Percentiles rank a stretch among this genome's conserved stretches.
Evolutionary conservation across 2,329 filamentous ascomycete species (phyloP).

Genomic region (Fusarium veterinarium): DNA sequence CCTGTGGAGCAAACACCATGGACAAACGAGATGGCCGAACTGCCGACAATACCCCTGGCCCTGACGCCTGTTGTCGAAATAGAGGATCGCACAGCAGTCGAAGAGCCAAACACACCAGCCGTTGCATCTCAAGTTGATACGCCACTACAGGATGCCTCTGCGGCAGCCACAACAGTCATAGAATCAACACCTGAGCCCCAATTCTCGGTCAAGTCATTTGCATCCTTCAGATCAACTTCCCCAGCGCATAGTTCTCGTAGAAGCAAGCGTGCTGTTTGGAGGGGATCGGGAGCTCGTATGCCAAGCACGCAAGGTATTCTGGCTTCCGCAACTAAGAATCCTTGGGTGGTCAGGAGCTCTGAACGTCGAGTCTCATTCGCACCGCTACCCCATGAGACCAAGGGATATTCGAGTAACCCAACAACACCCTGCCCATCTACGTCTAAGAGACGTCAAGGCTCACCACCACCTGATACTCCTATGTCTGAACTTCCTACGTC

Average conservation of each 20-base stretch:
- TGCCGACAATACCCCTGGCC: background rate
- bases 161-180: background rate
- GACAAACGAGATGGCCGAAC: conserved; percentile 9
- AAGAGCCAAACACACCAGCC: conserved; percentile 2
- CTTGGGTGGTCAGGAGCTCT: conserved; percentile 45
- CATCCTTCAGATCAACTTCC: conserved; percentile 63
- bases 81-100: background rate
- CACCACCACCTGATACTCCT: conserved; percentile 57
- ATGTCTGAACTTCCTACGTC: conserved; percentile 51
- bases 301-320: conserved; percentile 52
- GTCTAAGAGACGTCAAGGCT: conserved; percentile 46
- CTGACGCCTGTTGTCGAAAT: background rate
- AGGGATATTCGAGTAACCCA: conserved; percentile 7
- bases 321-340: conserved; percentile 51
- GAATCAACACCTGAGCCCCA: conserved; percentile 59
- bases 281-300: conserved; percentile 40
- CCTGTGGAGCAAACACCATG: conserved; percentile 39
- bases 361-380: conserved; percentile 54
- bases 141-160: conserved; percentile 8
- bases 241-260: conserved; percentile 50
- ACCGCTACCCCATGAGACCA: conserved; percentile 45
- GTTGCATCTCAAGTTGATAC: background rate
- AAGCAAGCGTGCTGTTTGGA: conserved; percentile 29
- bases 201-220: conserved; percentile 63
- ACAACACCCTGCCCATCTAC: conserved; percentile 20